Percentiles rank a stretch among this genome's conserved stretches.
These are phyloP conservation scores for Diplocarpon mali DNA, from an alignment of 2,329 filamentous ascomycete species.

Conservation along the genomic window DNA sequence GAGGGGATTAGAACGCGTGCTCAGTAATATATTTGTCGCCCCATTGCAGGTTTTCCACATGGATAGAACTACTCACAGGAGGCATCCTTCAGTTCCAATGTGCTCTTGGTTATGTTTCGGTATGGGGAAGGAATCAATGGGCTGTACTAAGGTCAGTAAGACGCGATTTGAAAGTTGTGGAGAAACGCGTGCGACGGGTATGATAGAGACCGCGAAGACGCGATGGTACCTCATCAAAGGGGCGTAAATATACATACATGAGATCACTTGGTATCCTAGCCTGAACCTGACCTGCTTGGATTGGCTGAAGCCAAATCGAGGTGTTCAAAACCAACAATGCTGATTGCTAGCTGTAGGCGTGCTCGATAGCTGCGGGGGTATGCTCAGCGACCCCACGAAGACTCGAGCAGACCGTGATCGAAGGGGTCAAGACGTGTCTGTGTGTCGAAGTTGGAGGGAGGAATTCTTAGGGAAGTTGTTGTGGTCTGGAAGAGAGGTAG, in stretches of 20 bases:
- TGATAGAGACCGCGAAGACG: constrained; percentile 12
- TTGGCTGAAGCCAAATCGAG: constrained; percentile 8
- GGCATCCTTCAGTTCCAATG: constrained; percentile 33
- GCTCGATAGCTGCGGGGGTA: constrained; percentile 5
- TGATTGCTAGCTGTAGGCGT: constrained; percentile 7
- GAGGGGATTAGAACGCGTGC: constrained; percentile 30
- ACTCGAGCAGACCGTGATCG: constrained; percentile 10
- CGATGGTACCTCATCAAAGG: constrained; percentile 8
- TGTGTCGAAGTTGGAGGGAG: constrained; percentile 12
- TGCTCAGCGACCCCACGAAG: constrained; percentile 14
- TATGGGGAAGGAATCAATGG: constrained; percentile 10
- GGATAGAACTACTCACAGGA: constrained; percentile 37
- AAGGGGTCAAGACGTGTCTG: constrained; percentile 17
- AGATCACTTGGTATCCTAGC: constrained; percentile 6
- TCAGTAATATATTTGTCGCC: constrained; percentile 2
- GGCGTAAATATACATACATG: constrained; percentile 17
- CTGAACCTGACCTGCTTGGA: constrained; percentile 5
- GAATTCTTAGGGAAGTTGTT: constrained; percentile 2
- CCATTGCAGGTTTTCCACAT: neutral
- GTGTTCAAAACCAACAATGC: constrained; percentile 21
- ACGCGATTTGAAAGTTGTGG: constrained; percentile 19
- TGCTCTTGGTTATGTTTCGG: constrained; percentile 27
- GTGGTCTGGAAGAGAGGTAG: constrained; percentile 3
- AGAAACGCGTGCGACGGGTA: constrained; percentile 16
- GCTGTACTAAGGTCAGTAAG: constrained; percentile 19